Base-by-base conservation (phyloP, 352 stramenopile genomes). In the Phytophthora tubulina region DNA sequence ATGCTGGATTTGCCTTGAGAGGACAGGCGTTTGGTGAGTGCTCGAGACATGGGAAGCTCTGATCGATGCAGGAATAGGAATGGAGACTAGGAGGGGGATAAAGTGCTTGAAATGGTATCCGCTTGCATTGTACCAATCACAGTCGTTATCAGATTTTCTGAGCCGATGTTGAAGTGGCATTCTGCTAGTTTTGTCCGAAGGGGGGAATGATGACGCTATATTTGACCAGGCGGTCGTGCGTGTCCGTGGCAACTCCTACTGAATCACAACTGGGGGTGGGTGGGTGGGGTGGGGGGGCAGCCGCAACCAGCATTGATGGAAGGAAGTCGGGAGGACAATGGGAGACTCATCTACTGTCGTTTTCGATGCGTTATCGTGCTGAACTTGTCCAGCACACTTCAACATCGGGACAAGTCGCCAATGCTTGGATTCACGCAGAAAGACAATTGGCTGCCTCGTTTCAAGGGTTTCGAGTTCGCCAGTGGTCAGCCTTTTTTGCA, bases 1-100 rank as follows among this genome's bases (percentile, higher is more conserved):
- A 87, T 42, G 32, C 27, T 67, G 39, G 63, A 56, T 63, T 84
- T 87, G 55, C 77, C 68, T 62, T 87, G 79, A 35, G 50, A 78
- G 35, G 38, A 2, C 13, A 85, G 50, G 9, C 81, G 70, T 42
- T 79, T 80, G 42, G 33, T 36, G 36, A 81, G 49, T 31, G 72
- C 59, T 15, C 65, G 57, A 14, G 73, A 66, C 73, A 79, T 82
- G 6, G n/a, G 21, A 27, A 27, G 21, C 21, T 27, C 21, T 27
- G 21, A 27, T 27, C 21, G 21, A 27, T 27, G 21, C 21, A 27
- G 21, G 21, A 27, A 27, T 32, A 27, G 21, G 21, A 27, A 27
- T 32, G 36, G 63, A 50, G 41, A 7, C 41, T 46, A 27, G 21
- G 21, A 27, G 39, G 3, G 41, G 41, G 21, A 46, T 49, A 21